These are phyloP conservation scores for Colletotrichum magnum DNA, from an alignment of 2,329 filamentous ascomycete species.

Conservation along the genomic window DNA sequence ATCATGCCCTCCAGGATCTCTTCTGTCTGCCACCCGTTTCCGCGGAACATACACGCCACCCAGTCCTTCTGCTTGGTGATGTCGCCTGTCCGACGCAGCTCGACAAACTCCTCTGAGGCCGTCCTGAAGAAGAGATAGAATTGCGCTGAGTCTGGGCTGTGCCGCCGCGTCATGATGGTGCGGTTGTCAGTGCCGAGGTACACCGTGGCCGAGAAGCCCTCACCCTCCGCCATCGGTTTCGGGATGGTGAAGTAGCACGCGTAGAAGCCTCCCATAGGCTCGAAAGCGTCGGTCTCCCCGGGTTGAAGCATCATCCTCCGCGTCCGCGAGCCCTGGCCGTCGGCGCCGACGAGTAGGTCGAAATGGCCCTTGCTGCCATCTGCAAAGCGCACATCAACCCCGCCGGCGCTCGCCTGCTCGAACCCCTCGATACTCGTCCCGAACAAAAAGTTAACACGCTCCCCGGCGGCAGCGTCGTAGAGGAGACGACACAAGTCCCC, in stretches of 20 bases:
- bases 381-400: slow-evolving; percentile 51
- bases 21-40: slow-evolving; percentile 61
- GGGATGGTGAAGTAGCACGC: slow-evolving; percentile 47
- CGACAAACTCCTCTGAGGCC: slow-evolving; percentile 46
- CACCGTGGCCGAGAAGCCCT: slow-evolving; percentile 54
- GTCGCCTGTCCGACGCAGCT: slow-evolving; percentile 49
- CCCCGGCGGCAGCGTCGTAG: slow-evolving; percentile 50
- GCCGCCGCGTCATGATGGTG: slow-evolving; percentile 57
- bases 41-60: slow-evolving; percentile 55
- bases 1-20: slow-evolving; percentile 59
- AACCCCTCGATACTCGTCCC: slow-evolving; percentile 49
- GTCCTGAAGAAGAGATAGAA: slow-evolving; percentile 53
- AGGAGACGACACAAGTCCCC: slow-evolving; percentile 64
- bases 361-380: slow-evolving; percentile 58
- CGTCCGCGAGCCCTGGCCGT: slow-evolving; percentile 62
- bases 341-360: slow-evolving; percentile 68
- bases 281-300: slow-evolving; percentile 41
- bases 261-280: slow-evolving; percentile 43
- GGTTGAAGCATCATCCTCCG: slow-evolving; percentile 48
- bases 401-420: slow-evolving; percentile 41
- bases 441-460: slow-evolving; percentile 48
- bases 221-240: slow-evolving; percentile 44
- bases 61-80: slow-evolving; percentile 54
- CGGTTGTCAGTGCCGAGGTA: slow-evolving; percentile 54
- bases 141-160: slow-evolving; percentile 53